Evolutionary conservation across 1,139 yeast species (phyloP), one percentile per base, ranked within the genome.

Genomic region (Debaryomyces psychrophilus): DNA sequence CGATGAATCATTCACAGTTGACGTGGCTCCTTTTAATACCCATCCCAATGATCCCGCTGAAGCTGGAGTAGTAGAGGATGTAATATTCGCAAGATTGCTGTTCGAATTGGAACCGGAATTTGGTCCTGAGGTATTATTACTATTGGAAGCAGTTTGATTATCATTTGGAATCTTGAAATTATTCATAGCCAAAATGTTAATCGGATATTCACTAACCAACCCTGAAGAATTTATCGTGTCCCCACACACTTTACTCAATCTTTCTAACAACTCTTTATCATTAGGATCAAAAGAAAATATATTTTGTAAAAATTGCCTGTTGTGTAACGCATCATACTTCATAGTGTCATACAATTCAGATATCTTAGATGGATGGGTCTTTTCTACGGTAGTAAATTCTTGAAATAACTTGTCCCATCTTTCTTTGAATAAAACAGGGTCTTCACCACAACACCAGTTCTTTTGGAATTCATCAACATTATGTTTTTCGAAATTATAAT

Each of bases 271-370:
- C 20, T 65, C 67, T 50, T 76, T 77, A 56, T 78, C 77, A 41
- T 69, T 68, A 3, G 83, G 81, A 53, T 85, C 90, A 43, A 88
- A 90, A 39, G 85, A 77, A 62, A 95, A 95, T 5, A 92, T 85
- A 54, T 82, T 82, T 61, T 87, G 90, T 63, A 95, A 72, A 63
- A 95, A 93, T 38, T 86, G 88, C 46, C 99, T 79, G 65, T 95
- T 95, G 65, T 95, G 99, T 50, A 95, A 76, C 6, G 98, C 99
- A 69, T 95, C 99, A 62, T 89, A 93, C 68, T 95, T 95, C 97
- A 95, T 93, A 1, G 99, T 92, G 65, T 95, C 99, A 62, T 95
- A 95, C 50, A 95, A 77, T 67, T 95, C 99, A 37, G 96, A 87
- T 48, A 95, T 93, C 68, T 93, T 93, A 2, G 97, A 87, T 15